These are phyloP conservation scores for Scheffersomyces amazonensis DNA, from an alignment of 805 yeast genomes.

Conservation along the genomic window DNA sequence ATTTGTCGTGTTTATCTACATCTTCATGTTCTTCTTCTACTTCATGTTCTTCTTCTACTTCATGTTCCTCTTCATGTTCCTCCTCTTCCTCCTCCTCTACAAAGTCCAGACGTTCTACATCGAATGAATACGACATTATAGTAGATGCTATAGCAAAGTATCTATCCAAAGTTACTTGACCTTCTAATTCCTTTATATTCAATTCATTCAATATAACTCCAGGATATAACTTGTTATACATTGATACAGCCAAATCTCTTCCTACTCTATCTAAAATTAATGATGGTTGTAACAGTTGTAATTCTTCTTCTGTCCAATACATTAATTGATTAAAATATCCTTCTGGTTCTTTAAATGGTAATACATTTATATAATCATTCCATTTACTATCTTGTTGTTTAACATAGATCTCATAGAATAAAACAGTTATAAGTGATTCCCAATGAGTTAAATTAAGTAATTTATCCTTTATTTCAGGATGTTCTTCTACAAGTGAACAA, in stretches of 20 bases:
- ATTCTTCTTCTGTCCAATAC: conserved; percentile 73
- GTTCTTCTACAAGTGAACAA: conserved; percentile 39
- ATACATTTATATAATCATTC: conserved; percentile 66
- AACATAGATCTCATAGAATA: conserved; percentile 57
- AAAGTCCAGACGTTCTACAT: conserved; percentile 52
- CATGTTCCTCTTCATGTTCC: conserved; percentile 18
- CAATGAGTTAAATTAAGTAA: conserved; percentile 57
- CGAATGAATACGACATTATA: conserved; percentile 90
- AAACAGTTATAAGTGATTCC: conserved; percentile 70
- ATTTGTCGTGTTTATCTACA: conserved; percentile 7
- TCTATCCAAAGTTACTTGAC: conserved; percentile 43
- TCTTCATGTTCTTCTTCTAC: conserved; percentile 7
- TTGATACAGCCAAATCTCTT: conserved; percentile 56
- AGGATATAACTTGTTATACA: conserved; percentile 45
- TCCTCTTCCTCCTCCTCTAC: conserved; percentile 20
- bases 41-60: conserved; percentile 15
- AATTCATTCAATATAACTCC: conserved; percentile 28
- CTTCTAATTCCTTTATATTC: conserved; percentile 24
- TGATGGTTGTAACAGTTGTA: conserved; percentile 62
- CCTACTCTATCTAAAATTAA: conserved; percentile 71
- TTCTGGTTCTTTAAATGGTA: conserved; percentile 49
- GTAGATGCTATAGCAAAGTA: conserved; percentile 75
- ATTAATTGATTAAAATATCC: conserved; percentile 61
- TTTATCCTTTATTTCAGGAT: conserved; percentile 27
- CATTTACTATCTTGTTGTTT: conserved; percentile 52